Evolutionary conservation across 2,329 filamentous ascomycete species (phyloP), one percentile per base, ranked within the genome.

Genomic region (Rhynchosporium secalis): DNA sequence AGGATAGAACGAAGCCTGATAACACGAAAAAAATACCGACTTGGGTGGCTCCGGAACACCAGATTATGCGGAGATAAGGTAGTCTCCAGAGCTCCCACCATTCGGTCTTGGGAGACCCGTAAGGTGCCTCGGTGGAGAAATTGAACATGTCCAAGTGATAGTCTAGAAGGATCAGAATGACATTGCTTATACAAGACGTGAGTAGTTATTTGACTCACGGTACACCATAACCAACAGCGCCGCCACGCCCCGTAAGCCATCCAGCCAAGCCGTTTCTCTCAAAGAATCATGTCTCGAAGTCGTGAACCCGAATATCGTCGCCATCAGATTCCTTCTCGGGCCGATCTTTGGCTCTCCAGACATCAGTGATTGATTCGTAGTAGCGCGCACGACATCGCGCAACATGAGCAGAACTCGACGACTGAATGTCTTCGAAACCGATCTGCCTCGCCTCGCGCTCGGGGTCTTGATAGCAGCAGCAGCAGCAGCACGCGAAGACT

Each of bases 21-120:
- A 60, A 20, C 8, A 60, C 49, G 40, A 60, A 60, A 40, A 60
- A 60, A n/a, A 60, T 60, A 6, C 58, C 58, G 41, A 60, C 58
- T 55, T 54, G 48, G 5, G 58, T 60, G 38, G 54, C 48, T 9
- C 58, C 58, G 5, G 58, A 55, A 36, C 48, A 60, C 58, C 58
- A 60, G 58, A 60, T 45, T 40, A 60, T 55, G 8, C 58, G 52
- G n/a, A 60, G 40, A 47, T 60, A 60, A 8, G 58, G 58, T 12
- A 60, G 10, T 47, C 58, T 60, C 58, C 58, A 60, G 28, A 60
- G 36, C 26, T 60, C 58, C 58, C 58, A 60, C 36, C n/a, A 41
- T 1, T 38, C 5, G 9, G 58, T 60, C 4, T 46, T 46, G 12
- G 58, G 58, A 10, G 58, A 40, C 9, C 58, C 48, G 40, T 60